A percentile compares a stretch with the other conserved stretches of the same genome.
phyloP scores from a whole-genome alignment of 1,284 basidiomycete genomes.

The Pseudomicrostroma phylloplanum region DNA sequence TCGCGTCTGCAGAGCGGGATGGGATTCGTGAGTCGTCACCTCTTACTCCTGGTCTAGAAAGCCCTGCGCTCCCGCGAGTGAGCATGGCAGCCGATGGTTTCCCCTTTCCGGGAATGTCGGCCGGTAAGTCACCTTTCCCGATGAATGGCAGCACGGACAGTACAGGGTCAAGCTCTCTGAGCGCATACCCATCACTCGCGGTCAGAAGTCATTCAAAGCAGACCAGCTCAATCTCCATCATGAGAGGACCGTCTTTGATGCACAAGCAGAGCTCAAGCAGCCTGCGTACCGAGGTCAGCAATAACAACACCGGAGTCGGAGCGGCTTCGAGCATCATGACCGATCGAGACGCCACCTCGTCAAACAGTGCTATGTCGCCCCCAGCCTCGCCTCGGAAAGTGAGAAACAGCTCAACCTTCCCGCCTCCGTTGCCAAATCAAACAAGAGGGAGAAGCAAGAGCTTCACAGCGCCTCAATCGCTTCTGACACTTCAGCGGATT shows the following conservation, averaged over 20 bases:
- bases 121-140: not conserved
- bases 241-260: conserved; percentile 2
- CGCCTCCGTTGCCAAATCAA: no score
- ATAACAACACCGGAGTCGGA: not conserved
- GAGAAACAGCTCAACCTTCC: no score
- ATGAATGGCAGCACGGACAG: not conserved
- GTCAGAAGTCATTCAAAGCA: not conserved
- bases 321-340: no score
- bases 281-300: conserved; percentile 6
- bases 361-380: no score
- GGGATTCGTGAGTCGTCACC: conserved; percentile 18
- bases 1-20: conserved; percentile 9
- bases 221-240: not conserved
- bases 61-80: conserved; percentile 14
- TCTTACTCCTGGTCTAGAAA: conserved; percentile 13
- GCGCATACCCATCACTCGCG: no score
- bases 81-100: conserved; percentile 10
- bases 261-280: not conserved
- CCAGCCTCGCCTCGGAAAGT: no score
- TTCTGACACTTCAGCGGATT: no score
- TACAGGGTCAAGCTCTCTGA: no score
- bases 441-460: no score
- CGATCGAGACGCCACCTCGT: no score
- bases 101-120: conserved; percentile 10
- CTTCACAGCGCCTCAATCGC: no score